Conservation (phyloP, 2,329 filamentous ascomycete genomes). For the Pyrenochaeta sp. region DNA sequence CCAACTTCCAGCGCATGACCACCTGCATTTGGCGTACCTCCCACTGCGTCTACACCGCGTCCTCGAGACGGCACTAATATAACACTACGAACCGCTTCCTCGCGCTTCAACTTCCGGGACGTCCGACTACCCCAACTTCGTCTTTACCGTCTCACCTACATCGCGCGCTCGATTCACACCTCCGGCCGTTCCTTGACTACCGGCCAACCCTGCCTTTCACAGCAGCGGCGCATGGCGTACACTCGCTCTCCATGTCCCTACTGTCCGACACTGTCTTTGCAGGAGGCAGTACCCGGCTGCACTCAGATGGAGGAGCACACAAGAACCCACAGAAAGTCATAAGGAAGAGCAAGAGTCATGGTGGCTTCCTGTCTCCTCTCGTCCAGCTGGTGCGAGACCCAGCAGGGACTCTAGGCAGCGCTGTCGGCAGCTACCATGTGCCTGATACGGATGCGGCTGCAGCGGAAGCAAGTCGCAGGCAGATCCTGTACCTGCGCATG, state of each 20-base stretch:
- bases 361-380: slow-evolving; percentile 45
- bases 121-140: slow-evolving; percentile 6
- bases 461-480: slow-evolving; percentile 54
- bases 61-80: slow-evolving; percentile 17
- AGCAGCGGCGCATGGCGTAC: slow-evolving; percentile 45
- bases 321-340: slow-evolving; percentile 19
- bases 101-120: slow-evolving; percentile 1
- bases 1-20: slow-evolving; percentile 30
- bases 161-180: slow-evolving; percentile 5
- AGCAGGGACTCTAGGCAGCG: slow-evolving; percentile 29
- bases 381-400: slow-evolving; percentile 48
- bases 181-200: slow-evolving; percentile 14
- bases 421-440: slow-evolving; percentile 24
- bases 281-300: slow-evolving; percentile 40
- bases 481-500: slow-evolving; percentile 70
- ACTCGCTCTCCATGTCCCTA: slow-evolving; percentile 45
- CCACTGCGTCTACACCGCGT: slow-evolving; percentile 25
- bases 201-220: slow-evolving; percentile 19
- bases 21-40: slow-evolving; percentile 17
- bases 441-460: slow-evolving; percentile 12
- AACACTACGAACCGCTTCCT: slow-evolving; percentile 6
- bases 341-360: slow-evolving; percentile 41
- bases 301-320: slow-evolving; percentile 22
- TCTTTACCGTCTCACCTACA: slow-evolving; percentile 2
- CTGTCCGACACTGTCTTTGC: slow-evolving; percentile 46